A percentile compares a stretch with the other conserved stretches of the same genome.
These are phyloP conservation scores for Escallonia rubra DNA, from an alignment of 129 eudicot genomes.

Conservation along the genomic window DNA sequence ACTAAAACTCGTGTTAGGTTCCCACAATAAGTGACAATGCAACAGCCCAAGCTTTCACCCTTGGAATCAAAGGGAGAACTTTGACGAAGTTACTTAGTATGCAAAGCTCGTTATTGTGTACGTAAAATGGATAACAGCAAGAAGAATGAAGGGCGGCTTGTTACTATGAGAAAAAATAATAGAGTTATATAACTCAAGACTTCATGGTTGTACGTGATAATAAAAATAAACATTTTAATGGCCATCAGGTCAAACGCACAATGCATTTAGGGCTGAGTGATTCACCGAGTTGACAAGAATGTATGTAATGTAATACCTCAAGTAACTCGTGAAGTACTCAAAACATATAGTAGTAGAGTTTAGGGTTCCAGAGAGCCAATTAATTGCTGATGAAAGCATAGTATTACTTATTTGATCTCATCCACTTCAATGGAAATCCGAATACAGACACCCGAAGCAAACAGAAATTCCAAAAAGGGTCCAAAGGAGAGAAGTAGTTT, in stretches of 20 bases:
- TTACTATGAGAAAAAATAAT: too few species aligned
- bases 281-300: neutral
- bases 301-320: neutral
- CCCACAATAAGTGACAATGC: too few species aligned
- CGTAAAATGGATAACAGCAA: too few species aligned
- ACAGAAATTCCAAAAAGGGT: neutral
- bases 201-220: neutral
- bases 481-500: neutral
- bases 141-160: too few species aligned
- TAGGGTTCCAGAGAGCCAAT: neutral
- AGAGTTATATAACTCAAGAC: too few species aligned
- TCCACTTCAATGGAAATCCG: neutral
- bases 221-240: neutral
- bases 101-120: too few species aligned
- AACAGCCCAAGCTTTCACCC: too few species aligned
- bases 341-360: too few species aligned
- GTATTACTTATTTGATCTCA: neutral
- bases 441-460: conserved; percentile 2
- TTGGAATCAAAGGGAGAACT: too few species aligned
- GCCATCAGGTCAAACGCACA: neutral
- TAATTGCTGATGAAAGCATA: neutral
- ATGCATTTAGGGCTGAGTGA: neutral
- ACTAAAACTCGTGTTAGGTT: too few species aligned
- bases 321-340: neutral
- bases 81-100: too few species aligned